Base-by-base conservation (phyloP, 73 alveolate species). In the Stentor roeselii region DNA sequence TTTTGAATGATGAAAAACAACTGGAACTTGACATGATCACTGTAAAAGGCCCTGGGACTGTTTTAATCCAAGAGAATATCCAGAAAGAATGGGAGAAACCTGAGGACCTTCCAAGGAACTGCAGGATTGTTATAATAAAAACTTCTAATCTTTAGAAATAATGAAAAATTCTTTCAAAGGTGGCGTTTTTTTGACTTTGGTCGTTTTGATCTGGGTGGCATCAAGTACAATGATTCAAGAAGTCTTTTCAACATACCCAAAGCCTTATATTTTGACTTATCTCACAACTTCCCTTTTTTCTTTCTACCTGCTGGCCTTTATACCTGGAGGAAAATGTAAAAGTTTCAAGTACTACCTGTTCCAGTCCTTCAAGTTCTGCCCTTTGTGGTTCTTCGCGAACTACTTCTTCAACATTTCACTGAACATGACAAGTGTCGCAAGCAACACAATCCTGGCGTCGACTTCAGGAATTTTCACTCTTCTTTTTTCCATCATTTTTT, bases 351-450 rank as follows among this genome's bases (percentile, higher is more conserved):
- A n/a, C n/a, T 60, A 82, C 27, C 67, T n/a, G 15, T 84, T 31
- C 60, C 36, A 74, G 36, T 40, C 86, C 40, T 30, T 89, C 15
- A 15, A 6, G 21, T 89, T 89, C 59, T 78, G 89, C 38, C 32
- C 87, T 60, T 30, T 89, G 3, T 89, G 94, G 92, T 89, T 89
- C 50, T 59, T 34, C 21, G 90, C 94, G 3, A 89, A 89, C 41
- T 89, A 60, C 42, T 89, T 86, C 82, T 89, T 85, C 85, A 89
- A 89, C 42, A 3, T 50, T 31, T 84, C 91, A 3, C 84, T 89
- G 4, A 60, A 35, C 32, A 3, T 60, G 39, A 89, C 94, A 30
- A 41, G 84, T 2, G 83, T 89, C 6, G 36, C 87, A 31, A 60
- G 90, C 3, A 85, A 87, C 3, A 59, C 94, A 11, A 60, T 88